These are phyloP conservation scores for Nothopassalora personata DNA, from an alignment of 2,329 filamentous ascomycete species.

Conservation along the genomic window DNA sequence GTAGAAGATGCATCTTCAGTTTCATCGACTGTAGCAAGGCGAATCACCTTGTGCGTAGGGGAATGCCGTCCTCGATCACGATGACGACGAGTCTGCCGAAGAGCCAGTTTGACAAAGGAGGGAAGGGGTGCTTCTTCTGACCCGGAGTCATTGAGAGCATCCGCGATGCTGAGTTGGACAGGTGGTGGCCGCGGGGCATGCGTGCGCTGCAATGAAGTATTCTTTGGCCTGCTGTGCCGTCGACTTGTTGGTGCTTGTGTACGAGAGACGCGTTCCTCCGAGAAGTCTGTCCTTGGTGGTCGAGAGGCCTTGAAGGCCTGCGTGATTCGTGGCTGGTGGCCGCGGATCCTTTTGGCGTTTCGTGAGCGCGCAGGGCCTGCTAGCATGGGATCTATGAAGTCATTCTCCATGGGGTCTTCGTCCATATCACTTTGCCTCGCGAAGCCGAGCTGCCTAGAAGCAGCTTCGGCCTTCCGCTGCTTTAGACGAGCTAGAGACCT, in stretches of 20 bases:
- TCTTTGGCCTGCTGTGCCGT: not conserved
- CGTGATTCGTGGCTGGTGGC: slow-evolving; percentile 36
- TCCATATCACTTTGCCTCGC: slow-evolving; percentile 17
- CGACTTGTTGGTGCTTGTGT: not conserved
- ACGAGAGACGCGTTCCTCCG: slow-evolving; percentile 18
- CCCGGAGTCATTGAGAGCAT: slow-evolving; percentile 37
- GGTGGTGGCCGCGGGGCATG: slow-evolving; percentile 8
- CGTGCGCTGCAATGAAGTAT: not conserved
- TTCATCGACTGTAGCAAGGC: slow-evolving; percentile 48
- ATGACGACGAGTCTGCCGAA: slow-evolving; percentile 46
- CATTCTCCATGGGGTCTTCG: slow-evolving; percentile 41
- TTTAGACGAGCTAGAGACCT: not conserved
- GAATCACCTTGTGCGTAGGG: slow-evolving; percentile 48
- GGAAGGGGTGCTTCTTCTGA: slow-evolving; percentile 31
- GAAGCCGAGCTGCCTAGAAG: slow-evolving; percentile 5
- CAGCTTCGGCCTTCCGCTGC: slow-evolving; percentile 12
- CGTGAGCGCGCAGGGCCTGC: slow-evolving; percentile 15
- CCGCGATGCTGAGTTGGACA: slow-evolving; percentile 47
- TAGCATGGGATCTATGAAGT: slow-evolving; percentile 41
- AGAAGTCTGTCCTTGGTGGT: slow-evolving; percentile 10
- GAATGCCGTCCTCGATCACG: slow-evolving; percentile 48
- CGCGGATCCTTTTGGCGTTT: slow-evolving; percentile 21
- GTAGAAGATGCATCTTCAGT: slow-evolving; percentile 50
- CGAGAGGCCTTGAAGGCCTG: slow-evolving; percentile 27
- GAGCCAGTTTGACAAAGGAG: slow-evolving; percentile 53